Evolutionary conservation across 73 alveolate genomes (phyloP).

Genomic region (Paramecium sonneborni): DNA sequence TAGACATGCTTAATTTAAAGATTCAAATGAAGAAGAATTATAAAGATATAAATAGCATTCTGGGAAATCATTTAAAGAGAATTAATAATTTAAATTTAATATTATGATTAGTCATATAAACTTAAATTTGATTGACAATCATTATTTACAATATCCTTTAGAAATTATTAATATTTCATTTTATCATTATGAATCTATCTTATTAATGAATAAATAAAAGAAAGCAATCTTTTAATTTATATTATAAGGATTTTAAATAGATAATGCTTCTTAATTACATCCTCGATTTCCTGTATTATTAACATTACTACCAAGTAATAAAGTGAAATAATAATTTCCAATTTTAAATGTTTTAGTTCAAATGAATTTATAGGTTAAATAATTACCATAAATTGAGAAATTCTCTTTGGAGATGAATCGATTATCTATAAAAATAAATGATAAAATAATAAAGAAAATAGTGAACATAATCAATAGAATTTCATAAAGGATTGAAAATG

Average conservation of each 20-base stretch:
- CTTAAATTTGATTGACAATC: background rate
- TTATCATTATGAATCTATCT: background rate
- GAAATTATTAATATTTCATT: background rate
- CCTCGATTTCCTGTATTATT: conserved; percentile 13
- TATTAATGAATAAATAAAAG: background rate
- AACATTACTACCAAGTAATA: background rate
- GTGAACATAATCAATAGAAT: background rate
- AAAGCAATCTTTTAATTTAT: background rate
- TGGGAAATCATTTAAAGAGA: background rate
- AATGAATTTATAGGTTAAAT: background rate
- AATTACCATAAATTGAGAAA: background rate
- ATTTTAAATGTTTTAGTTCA: background rate
- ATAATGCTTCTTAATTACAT: background rate
- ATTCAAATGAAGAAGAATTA: conserved; percentile 18
- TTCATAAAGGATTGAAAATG: background rate
- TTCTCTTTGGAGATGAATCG: background rate
- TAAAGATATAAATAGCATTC: background rate
- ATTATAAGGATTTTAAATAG: background rate
- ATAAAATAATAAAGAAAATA: background rate
- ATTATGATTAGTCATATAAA: background rate
- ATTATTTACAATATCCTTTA: background rate
- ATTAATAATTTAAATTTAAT: background rate
- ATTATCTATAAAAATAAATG: background rate
- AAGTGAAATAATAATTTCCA: background rate
- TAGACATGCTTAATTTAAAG: background rate